These are phyloP conservation scores for Mucor saturninus DNA, from an alignment of 371 early-diverging fungal species.

Conservation along the genomic window DNA sequence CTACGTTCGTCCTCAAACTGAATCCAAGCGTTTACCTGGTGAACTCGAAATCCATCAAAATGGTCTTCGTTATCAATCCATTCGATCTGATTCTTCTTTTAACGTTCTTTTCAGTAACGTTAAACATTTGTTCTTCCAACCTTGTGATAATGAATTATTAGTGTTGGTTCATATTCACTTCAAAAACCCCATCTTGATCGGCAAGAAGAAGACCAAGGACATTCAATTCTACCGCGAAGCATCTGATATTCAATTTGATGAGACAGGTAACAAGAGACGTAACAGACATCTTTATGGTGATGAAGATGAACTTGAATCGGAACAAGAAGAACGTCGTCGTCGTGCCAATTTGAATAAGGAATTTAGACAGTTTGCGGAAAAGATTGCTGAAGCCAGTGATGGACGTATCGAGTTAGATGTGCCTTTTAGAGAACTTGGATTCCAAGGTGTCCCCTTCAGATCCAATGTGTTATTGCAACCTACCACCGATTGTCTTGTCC, in stretches of 20 bases:
- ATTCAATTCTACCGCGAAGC: conserved; percentile 99
- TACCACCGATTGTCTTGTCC: conserved; percentile 97
- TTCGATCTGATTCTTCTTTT: conserved; percentile 83
- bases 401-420: conserved; percentile 90
- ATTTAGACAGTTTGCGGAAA: conserved; percentile 93
- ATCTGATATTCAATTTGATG: conserved; percentile 93
- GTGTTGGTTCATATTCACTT: conserved; percentile 97
- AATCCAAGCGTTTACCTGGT: conserved; percentile 88
- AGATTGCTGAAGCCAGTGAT: conserved; percentile 87
- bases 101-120: conserved; percentile 97
- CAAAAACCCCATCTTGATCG: conserved; percentile 96
- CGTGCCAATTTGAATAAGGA: conserved; percentile 91
- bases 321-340: conserved; percentile 92
- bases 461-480: conserved; percentile 96
- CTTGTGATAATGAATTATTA: conserved; percentile 95
- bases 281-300: conserved; percentile 89
- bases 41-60: conserved; percentile 95
- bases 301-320: conserved; percentile 95
- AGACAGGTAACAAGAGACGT: conserved; percentile 96
- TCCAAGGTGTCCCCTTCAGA: conserved; percentile 96
- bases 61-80: conserved; percentile 90
- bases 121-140: conserved; percentile 98
- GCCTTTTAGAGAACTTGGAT: conserved; percentile 95
- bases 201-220: conserved; percentile 98
- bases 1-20: conserved; percentile 84